Evolutionary conservation across 306 rosid species (phyloP).

Genomic region (Biancaea sappan): DNA sequence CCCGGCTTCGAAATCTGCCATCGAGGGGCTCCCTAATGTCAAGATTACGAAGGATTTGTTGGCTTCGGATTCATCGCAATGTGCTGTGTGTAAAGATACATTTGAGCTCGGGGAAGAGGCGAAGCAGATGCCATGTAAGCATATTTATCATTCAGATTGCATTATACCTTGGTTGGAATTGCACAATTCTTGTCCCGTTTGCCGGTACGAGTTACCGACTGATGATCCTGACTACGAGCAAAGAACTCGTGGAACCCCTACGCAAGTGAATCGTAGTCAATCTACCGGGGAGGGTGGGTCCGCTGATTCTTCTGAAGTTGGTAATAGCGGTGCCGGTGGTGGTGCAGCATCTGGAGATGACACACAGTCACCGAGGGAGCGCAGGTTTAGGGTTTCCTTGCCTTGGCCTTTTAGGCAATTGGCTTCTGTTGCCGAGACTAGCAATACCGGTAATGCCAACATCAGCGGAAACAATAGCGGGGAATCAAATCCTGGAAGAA

Average conservation of each 20-base stretch:
- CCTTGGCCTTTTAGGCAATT: slow-evolving; percentile 60
- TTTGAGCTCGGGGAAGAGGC: slow-evolving; percentile 66
- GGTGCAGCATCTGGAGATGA: slow-evolving; percentile 40
- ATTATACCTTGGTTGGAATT: slow-evolving; percentile 76
- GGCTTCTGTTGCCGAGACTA: slow-evolving; percentile 62
- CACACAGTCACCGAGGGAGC: slow-evolving; percentile 50
- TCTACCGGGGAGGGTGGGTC: slow-evolving; percentile 32
- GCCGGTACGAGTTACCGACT: slow-evolving; percentile 75
- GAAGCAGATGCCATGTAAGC: slow-evolving; percentile 81
- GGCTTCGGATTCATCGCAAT: slow-evolving; percentile 72
- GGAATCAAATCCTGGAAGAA: slow-evolving; percentile 55
- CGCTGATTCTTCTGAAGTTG: slow-evolving; percentile 29
- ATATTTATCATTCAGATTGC: slow-evolving; percentile 74
- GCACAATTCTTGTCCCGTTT: slow-evolving; percentile 85
- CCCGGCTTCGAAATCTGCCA: slow-evolving; percentile 71
- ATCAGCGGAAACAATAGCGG: slow-evolving; percentile 49
- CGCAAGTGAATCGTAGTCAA: slow-evolving; percentile 39
- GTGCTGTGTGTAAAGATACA: slow-evolving; percentile 79
- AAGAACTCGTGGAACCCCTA: slow-evolving; percentile 38
- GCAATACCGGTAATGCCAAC: slow-evolving; percentile 55
- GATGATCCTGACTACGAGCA: slow-evolving; percentile 78
- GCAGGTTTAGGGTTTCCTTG: slow-evolving; percentile 65
- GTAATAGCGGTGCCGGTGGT: slow-evolving; percentile 13
- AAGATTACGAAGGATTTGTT: slow-evolving; percentile 50
- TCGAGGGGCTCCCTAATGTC: slow-evolving; percentile 57